Percentiles rank a stretch among this genome's conserved stretches.
Evolutionary conservation across 2,329 filamentous ascomycete genomes (phyloP).

Genomic region (Aureobasidium sp.): DNA sequence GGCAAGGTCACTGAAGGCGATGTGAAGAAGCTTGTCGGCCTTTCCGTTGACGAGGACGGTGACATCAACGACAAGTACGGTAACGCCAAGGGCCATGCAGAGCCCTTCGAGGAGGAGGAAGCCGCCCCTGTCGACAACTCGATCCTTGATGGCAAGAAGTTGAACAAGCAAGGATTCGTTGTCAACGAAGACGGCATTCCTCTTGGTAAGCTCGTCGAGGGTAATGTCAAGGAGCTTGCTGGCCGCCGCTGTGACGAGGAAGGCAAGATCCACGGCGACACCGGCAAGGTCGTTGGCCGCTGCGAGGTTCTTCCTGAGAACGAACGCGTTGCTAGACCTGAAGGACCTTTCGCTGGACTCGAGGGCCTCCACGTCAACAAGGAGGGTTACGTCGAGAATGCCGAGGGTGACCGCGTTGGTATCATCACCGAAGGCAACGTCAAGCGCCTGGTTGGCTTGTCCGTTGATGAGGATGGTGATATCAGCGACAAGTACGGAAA

Average conservation of each 20-base stretch:
- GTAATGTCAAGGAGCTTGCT: conserved; percentile 49
- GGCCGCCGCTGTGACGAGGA: conserved; percentile 50
- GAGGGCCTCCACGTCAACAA: conserved; percentile 59
- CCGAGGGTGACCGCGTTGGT: conserved; percentile 71
- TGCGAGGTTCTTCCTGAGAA: conserved; percentile 52
- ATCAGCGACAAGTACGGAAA: conserved; percentile 70
- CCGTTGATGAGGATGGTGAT: conserved; percentile 76
- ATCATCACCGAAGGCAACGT: conserved; percentile 62
- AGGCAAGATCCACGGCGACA: conserved; percentile 50
- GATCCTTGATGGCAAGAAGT: conserved; percentile 45
- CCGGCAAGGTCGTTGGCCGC: conserved; percentile 50
- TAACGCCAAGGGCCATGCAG: conserved; percentile 55
- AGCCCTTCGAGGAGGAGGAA: conserved; percentile 45
- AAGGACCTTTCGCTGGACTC: conserved; percentile 63
- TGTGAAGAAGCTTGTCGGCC: conserved; percentile 52
- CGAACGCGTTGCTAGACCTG: conserved; percentile 49
- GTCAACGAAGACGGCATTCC: conserved; percentile 48
- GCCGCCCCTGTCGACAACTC: conserved; percentile 43
- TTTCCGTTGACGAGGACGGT: conserved; percentile 55
- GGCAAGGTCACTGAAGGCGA: conserved; percentile 54
- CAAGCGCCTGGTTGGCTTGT: conserved; percentile 64
- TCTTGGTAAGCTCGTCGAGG: conserved; percentile 50
- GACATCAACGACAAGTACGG: conserved; percentile 57
- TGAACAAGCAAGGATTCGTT: conserved; percentile 55
- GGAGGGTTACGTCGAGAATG: conserved; percentile 66